Base-by-base conservation (phyloP, 805 yeast species). In the Kluyveromyces starmeri region DNA sequence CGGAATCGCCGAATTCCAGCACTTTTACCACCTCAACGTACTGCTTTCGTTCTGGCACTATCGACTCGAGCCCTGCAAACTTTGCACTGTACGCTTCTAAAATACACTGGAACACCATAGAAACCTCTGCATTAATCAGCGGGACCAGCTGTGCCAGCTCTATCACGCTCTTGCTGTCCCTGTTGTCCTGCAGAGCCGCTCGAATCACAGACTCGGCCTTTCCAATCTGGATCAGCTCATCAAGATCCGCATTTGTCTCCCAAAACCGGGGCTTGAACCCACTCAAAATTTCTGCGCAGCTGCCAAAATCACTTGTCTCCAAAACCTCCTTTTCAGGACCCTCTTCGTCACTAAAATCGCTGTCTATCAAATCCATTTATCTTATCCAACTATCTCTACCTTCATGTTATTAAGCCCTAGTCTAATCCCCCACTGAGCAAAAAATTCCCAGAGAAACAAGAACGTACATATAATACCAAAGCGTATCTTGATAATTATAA, bases 41-140 rank as follows among this genome's bases (percentile, higher is more conserved):
- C 37, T 77, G 78, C 0, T 71, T 51, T 0, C 89, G 77, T 39
- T 72, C 71, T 8, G 74, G 61, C 1, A 83, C 66, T 24, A 86
- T 58, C 0, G 76, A 60, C 16, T 70, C 80, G 32, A 86, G 59
- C 47, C 86, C 95, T 0, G 83, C 77, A 57, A 84, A 85, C 12
- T 78, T 70, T 3, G 69, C 64, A 7, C 64, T 58, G 48, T 84
- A 86, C 17, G 67, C 64, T 1, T 66, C 50, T 31, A 65, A 70
- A 23, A 80, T 57, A 34, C 70, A 70, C 5, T 65, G 53, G 39
- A 72, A 72, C 7, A 80, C 48, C 3, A 62, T 39, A 0, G 55
- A 43, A 4, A 80, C 72, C 41, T 82, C 89, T 10, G 61, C 61
- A 29, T 68, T n/a, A 7, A 23, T 9, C 11, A 31, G 24, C 4